These are phyloP conservation scores for Entomortierella beljakovae DNA, from an alignment of 192 early-diverging fungal genomes.

Conservation along the genomic window DNA sequence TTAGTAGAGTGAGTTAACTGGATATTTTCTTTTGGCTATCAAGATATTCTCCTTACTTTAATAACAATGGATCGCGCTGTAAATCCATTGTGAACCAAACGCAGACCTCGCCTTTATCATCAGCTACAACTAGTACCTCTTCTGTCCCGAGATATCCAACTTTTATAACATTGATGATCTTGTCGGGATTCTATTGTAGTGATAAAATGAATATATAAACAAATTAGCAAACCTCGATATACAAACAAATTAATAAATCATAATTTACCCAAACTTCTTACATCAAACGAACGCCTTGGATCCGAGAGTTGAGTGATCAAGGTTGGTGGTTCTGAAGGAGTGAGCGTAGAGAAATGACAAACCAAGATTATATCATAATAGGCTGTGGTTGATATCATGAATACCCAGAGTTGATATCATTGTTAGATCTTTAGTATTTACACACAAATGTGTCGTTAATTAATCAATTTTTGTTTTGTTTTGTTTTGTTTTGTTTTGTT, in stretches of 20 bases:
- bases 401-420: not conserved
- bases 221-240: no score
- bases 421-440: not conserved
- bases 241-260: not conserved
- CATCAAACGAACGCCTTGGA: conserved; percentile 28
- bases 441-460: no score
- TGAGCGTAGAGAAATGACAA: conserved; percentile 38
- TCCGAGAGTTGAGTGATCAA: conserved; percentile 12
- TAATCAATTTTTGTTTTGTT: no score
- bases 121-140: conserved; percentile 64
- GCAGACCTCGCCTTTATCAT: conserved; percentile 64
- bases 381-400: conserved; percentile 22
- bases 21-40: not conserved
- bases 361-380: conserved; percentile 40
- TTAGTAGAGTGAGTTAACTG: not conserved
- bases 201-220: no score
- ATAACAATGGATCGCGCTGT: conserved; percentile 50
- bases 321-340: conserved; percentile 20
- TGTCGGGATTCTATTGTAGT: conserved; percentile 13
- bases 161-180: conserved; percentile 69
- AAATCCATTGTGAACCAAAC: conserved; percentile 63
- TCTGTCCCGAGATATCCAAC: conserved; percentile 61
- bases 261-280: not conserved
- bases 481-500: not conserved
- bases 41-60: conserved; percentile 44